Percentiles rank a stretch among this genome's conserved stretches.
phyloP scores from a whole-genome alignment of 2,329 filamentous ascomycete species.

The Fusarium bactridioides region DNA sequence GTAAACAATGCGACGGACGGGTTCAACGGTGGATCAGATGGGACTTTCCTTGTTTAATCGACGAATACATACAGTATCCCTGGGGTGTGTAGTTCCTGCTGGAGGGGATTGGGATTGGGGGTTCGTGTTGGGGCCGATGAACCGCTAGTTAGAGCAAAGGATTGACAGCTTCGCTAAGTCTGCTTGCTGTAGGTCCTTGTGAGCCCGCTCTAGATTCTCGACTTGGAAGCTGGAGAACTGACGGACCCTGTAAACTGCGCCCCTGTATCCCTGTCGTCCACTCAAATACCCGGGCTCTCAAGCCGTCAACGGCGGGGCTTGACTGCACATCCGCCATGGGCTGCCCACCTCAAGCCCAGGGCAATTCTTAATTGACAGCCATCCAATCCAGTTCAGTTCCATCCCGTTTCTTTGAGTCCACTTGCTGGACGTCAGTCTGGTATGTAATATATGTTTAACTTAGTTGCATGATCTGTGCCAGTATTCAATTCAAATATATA shows the following conservation, averaged over 20 bases:
- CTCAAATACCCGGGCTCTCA: conserved; percentile 11
- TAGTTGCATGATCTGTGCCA: background rate
- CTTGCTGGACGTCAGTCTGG: background rate
- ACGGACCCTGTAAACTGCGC: background rate
- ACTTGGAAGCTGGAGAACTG: conserved; percentile 22
- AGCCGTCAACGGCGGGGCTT: conserved; percentile 16
- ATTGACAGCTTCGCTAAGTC: conserved; percentile 10
- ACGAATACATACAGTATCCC: background rate
- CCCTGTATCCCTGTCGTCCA: conserved; percentile 28
- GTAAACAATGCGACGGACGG: background rate
- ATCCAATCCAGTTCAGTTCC: conserved; percentile 16
- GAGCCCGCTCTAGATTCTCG: conserved; percentile 9
- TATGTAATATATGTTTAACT: background rate
- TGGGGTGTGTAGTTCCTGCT: background rate
- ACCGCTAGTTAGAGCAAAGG: conserved; percentile 2
- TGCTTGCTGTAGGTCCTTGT: conserved; percentile 2
- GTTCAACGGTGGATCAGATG: conserved; percentile 1
- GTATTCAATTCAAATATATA: background rate
- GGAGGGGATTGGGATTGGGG: background rate
- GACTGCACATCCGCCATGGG: background rate
- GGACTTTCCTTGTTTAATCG: conserved; percentile 1
- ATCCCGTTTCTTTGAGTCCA: background rate
- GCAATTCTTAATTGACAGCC: conserved; percentile 19
- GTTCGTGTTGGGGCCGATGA: conserved; percentile 15
- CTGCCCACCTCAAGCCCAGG: background rate